Percentiles rank a stretch among this genome's conserved stretches.
These are phyloP conservation scores for Hypoxylon sp. DNA, from an alignment of 2,329 filamentous ascomycete species.

Conservation along the genomic window DNA sequence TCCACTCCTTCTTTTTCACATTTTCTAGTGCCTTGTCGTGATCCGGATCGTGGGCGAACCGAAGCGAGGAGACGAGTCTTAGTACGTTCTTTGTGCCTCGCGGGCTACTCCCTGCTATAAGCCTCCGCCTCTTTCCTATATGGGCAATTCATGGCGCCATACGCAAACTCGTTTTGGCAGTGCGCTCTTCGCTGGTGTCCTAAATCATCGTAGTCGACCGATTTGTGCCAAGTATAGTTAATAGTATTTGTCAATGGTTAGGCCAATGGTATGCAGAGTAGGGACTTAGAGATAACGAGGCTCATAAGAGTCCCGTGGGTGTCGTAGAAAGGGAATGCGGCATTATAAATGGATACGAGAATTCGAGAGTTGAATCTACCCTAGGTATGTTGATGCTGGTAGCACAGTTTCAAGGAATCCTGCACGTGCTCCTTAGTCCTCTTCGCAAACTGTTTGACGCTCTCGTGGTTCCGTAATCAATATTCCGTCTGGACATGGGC, in stretches of 20 bases:
- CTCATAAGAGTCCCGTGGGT: slow-evolving; percentile 25
- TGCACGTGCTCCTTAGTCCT: background rate
- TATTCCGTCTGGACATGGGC: slow-evolving; percentile 17
- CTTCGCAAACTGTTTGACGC: slow-evolving; percentile 3
- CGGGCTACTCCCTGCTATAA: background rate
- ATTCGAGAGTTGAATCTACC: slow-evolving; percentile 11
- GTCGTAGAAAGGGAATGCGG: slow-evolving; percentile 9
- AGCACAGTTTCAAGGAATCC: background rate
- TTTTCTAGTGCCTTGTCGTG: background rate
- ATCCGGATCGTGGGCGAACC: slow-evolving; percentile 2
- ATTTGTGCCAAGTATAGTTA: slow-evolving; percentile 28
- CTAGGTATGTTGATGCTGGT: background rate
- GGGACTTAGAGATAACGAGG: slow-evolving; percentile 25
- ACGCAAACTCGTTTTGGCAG: slow-evolving; percentile 24
- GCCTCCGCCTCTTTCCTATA: slow-evolving; percentile 26
- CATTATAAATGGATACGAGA: slow-evolving; percentile 16
- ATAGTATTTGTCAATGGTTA: slow-evolving; percentile 39
- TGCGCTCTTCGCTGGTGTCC: slow-evolving; percentile 15
- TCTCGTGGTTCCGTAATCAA: slow-evolving; percentile 31
- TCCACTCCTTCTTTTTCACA: background rate
- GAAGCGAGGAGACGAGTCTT: background rate
- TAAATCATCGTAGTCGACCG: slow-evolving; percentile 22
- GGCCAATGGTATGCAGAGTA: slow-evolving; percentile 29
- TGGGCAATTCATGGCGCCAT: slow-evolving; percentile 26
- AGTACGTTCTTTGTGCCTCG: background rate